Percentiles rank a stretch among this genome's conserved stretches.
Evolutionary conservation across 768 basidiomycete species (phyloP).

Genomic region (Tricholoma bakamatsutake): DNA sequence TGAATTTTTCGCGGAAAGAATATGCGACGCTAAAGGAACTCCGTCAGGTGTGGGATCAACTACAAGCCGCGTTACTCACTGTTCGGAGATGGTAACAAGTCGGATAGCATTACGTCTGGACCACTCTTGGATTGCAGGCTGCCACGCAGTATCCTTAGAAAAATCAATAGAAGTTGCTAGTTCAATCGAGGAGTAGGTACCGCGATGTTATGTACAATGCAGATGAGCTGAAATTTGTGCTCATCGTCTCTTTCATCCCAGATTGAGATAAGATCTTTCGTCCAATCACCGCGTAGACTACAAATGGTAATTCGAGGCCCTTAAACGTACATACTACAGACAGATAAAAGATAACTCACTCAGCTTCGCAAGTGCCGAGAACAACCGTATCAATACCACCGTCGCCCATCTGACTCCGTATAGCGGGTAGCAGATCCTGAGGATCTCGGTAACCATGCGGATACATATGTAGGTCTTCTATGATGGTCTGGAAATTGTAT

Average conservation of each 20-base stretch:
- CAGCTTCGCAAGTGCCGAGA: constrained; percentile 40
- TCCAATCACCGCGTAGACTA: constrained; percentile 21
- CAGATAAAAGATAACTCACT: constrained; percentile 21
- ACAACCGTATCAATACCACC: constrained; percentile 31
- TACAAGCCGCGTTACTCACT: constrained; percentile 21
- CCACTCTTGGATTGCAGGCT: constrained; percentile 29
- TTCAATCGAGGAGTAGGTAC: constrained; percentile 7
- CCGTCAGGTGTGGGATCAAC: not conserved
- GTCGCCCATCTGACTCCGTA: constrained; percentile 16
- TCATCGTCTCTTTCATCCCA: constrained; percentile 30
- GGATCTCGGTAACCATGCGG: constrained; percentile 19
- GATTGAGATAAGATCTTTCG: constrained; percentile 22
- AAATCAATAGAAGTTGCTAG: not conserved
- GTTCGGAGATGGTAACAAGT: constrained; percentile 31
- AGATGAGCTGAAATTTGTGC: constrained; percentile 37
- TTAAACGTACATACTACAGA: too few species aligned
- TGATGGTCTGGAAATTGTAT: constrained; percentile 26
- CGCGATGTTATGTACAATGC: constrained; percentile 33
- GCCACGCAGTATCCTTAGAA: constrained; percentile 24
- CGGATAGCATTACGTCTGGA: constrained; percentile 31
- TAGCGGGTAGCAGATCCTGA: constrained; percentile 21
- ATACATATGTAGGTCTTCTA: constrained; percentile 27
- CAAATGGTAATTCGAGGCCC: not conserved
- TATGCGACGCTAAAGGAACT: constrained; percentile 20
- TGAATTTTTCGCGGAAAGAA: constrained; percentile 25